These are phyloP conservation scores for Miscanthus lutarioriparius DNA, from an alignment of 176 grass and related monocot species.

Conservation along the genomic window DNA sequence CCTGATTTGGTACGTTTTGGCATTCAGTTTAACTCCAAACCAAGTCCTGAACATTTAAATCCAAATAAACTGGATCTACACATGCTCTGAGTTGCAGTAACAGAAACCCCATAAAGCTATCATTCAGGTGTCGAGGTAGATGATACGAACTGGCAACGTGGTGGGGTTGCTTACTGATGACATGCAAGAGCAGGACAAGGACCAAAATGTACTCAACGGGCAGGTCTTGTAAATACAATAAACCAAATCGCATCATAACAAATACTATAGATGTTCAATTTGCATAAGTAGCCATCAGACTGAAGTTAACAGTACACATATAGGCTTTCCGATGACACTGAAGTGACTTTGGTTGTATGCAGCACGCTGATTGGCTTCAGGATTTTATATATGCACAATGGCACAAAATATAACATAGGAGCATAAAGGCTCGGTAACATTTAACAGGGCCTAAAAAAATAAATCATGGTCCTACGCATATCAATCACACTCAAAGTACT, in stretches of 20 bases:
- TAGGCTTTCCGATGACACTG: slow-evolving; percentile 1
- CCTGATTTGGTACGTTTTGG: background rate
- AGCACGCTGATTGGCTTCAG: slow-evolving; percentile 12
- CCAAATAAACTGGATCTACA: background rate
- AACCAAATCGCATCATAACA: background rate
- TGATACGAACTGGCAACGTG: background rate
- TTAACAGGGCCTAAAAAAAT: background rate
- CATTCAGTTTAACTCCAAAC: background rate
- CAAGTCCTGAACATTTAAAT: background rate
- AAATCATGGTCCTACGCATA: background rate
- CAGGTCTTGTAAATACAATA: background rate
- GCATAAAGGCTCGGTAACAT: background rate
- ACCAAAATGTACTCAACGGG: background rate
- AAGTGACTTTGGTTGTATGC: background rate
- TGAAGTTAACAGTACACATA: background rate
- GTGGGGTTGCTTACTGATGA: background rate
- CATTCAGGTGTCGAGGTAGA: background rate
- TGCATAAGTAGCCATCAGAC: background rate
- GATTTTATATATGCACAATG: background rate
- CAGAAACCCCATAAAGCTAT: background rate
- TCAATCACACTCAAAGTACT: slow-evolving; percentile 1
- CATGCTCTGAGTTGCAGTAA: background rate
- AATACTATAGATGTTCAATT: background rate
- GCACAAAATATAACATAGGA: background rate
- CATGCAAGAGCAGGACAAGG: background rate